Base-by-base conservation (phyloP, 202 grass and related monocot genomes). In the Panicum virgatum region DNA sequence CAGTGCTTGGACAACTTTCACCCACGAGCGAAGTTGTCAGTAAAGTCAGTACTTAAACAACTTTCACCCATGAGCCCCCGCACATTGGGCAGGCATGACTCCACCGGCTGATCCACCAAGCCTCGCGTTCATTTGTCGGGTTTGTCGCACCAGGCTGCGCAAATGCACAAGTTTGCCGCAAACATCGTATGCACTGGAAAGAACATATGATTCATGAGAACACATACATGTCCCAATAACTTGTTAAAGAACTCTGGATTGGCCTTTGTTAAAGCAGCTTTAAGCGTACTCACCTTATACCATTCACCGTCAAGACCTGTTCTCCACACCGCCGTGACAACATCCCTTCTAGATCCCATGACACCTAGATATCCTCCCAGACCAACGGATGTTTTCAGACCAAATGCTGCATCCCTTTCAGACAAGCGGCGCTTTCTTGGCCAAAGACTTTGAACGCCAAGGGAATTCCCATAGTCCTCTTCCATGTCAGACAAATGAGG, bases 351-450 rank as follows among this genome's bases (percentile, higher is more conserved):
- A 66, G 96, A 99, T 82, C 96, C 96, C 93, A 99, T 99, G 18
- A 99, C 94, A 74, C 96, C 96, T 53, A 94, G 87, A 90, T 94
- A 99, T 60, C 89, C 70, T 92, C 96, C 96, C 46, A 99, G 80
- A 60, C 96, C 96, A 19, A 99, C 87, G 14, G 96, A 99, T 83
- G 92, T 99, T 87, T 92, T 99, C 85, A 99, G 83, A 72, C 96
- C 96, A 89, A 99, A 99, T 79, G 96, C 96, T 42, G 96, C 96
- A 62, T 99, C 96, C 69, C 96, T 91, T 88, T 99, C 96, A 66
- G 96, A 99, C 38, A 96, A 83, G 20, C 96, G 87, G 0, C 96
- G 91, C 74, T 99, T 99, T 85, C 90, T 99, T 48, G 96, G 96
- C 92, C 96, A 99, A 45, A 93, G 89, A 73, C 80, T 87, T 83